Evolutionary conservation across 805 yeast species (phyloP), one percentile per base, ranked within the genome.

Genomic region (Candida pseudoglaebosa): DNA sequence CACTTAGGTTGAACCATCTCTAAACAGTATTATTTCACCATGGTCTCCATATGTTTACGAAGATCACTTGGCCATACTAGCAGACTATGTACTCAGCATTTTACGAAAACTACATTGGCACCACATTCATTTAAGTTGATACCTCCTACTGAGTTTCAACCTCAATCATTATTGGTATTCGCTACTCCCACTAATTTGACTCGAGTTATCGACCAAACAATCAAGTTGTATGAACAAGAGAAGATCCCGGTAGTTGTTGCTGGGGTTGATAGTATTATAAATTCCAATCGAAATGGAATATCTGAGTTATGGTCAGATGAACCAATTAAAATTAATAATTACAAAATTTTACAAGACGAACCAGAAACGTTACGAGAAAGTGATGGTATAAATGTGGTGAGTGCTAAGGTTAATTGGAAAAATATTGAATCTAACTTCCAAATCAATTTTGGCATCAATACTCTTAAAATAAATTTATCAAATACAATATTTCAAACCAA

Each of bases 371-470:
- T 22, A 12, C 38, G 51, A 15, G 65, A 57, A 38, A 58, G 65
- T 34, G 70, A 65, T 43, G 71, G 70, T 1, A 43, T 63, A 20
- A 52, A 59, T 36, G 49, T 57, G 2, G 71, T 64, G 15, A 50
- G 54, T 4, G 67, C 66, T 10, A 54, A 24, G 28, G 62, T 59
- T 34, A 61, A 67, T 50, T 69, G 75, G 75, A 64, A 61, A 39
- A 43, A 38, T 21, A 49, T 67, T 21, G 47, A 50, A 4, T 51
- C 66, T 20, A 45, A 45, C 2, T 45, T 67, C 26, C 32, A 33
- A 5, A 28, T 68, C 12, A 32, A 36, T 3, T 34, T 65, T 4
- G 46, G 42, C 14, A 37, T 29, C 2, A 29, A 35, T 7, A 32
- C 19, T 12, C 42, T 65, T 1, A 54, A 50, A 22, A 9, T 67